phyloP scores from a whole-genome alignment of 306 rosid species.

The Morella rubra region DNA sequence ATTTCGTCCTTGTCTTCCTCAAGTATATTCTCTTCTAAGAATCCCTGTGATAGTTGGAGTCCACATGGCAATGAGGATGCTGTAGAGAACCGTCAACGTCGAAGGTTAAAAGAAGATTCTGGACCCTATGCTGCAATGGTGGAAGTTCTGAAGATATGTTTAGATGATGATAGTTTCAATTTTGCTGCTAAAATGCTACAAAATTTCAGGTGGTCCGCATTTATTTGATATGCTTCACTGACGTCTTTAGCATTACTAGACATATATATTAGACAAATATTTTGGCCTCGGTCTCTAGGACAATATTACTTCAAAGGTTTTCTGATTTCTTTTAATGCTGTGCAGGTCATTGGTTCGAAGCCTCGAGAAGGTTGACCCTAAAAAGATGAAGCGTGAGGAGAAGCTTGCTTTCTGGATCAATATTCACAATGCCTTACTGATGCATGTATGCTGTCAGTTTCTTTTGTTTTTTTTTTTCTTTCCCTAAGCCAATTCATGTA shows the following conservation, averaged over 20 bases:
- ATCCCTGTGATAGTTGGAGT: conserved; percentile 37
- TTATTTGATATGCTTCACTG: too few species aligned
- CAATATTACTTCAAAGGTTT: neutral
- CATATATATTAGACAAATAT: neutral
- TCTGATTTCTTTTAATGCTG: neutral
- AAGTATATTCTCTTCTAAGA: conserved; percentile 31
- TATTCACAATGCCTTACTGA: conserved; percentile 43
- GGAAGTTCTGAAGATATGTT: conserved; percentile 34
- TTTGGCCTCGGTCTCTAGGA: neutral
- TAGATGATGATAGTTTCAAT: conserved; percentile 32
- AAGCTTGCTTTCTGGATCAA: conserved; percentile 47
- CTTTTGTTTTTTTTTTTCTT: too few species aligned
- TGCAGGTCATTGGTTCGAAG: conserved; percentile 37
- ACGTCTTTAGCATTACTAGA: neutral
- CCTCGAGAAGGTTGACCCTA: conserved; percentile 39
- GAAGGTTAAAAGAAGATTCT: conserved; percentile 7
- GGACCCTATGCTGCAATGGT: conserved; percentile 29
- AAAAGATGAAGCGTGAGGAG: conserved; percentile 44
- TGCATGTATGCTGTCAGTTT: conserved; percentile 34
- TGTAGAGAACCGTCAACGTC: neutral
- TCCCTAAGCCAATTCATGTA: too few species aligned
- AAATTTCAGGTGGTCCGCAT: conserved; percentile 27
- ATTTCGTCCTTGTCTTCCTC: conserved; percentile 34
- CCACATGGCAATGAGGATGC: conserved; percentile 30
- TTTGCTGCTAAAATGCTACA: conserved; percentile 35